phyloP scores from a whole-genome alignment of 306 rosid species.

The Dalbergia cochinchinensis region DNA sequence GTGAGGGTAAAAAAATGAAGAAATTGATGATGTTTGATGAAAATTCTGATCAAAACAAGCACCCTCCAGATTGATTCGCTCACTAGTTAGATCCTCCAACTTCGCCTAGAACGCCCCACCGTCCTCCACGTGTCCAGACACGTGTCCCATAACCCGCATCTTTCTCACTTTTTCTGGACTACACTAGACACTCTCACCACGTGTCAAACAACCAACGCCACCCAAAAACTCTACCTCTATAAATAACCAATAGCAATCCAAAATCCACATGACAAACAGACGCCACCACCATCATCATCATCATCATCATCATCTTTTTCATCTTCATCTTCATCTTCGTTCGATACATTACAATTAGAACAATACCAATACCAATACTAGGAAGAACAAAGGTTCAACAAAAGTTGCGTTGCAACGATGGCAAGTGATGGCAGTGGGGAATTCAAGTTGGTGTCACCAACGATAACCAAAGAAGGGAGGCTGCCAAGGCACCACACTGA shows the following conservation, averaged over 20 bases:
- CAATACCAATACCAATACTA: no score
- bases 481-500: conserved; percentile 69
- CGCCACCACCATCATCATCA: no score
- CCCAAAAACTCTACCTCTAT: conserved; percentile 10
- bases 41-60: not conserved
- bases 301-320: no score
- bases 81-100: conserved; percentile 25
- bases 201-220: conserved; percentile 38
- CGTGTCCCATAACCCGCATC: conserved; percentile 16
- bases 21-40: not conserved
- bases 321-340: not conserved
- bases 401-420: not conserved
- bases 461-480: conserved; percentile 65
- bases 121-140: conserved; percentile 46
- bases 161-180: conserved; percentile 31
- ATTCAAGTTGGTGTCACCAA: conserved; percentile 68
- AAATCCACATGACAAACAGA: not conserved
- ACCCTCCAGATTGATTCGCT: conserved; percentile 2
- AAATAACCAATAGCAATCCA: not conserved
- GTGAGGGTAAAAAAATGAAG: no score
- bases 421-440: conserved; percentile 61
- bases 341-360: not conserved
- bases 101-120: conserved; percentile 41
- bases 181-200: conserved; percentile 37
- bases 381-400: not conserved